Base-by-base conservation (phyloP, 805 yeast species). In the Candida ficus region DNA sequence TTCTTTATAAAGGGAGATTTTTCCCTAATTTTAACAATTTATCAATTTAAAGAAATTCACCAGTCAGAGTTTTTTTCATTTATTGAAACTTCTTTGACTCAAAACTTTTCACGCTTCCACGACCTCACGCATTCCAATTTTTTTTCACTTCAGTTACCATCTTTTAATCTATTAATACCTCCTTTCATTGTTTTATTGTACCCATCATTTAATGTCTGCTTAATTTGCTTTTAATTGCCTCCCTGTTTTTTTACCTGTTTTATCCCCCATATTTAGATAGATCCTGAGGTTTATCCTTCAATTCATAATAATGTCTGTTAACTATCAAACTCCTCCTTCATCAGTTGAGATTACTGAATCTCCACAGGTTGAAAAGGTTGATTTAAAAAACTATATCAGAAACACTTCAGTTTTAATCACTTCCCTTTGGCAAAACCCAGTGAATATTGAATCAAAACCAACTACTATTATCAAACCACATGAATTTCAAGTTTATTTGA, bases 401-500 rank as follows among this genome's bases (percentile, higher is more conserved):
- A 43, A 46, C 17, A 38, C 51, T 3, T 42, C 57, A 2, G 25
- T 27, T 21, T 38, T 47, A 12, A 39, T 53, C 33, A 23, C 31
- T 12, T 47, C 55, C 3, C 42, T 49, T 18, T 54, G 57, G 57
- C 44, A 41, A 25, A 35, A 39, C 21, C 43, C 50, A 19, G 16
- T 32, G 30, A 33, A 17, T 20, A n/a, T 9, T 26, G 17, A 8
- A 14, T 25, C 36, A 16, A 28, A 19, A 14, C 18, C 27, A 21
- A 34, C 23, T 10, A 17, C 33, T n/a, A n/a, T 20, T 7, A 20
- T 28, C n/a, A 28, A 14, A 18, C 36, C 33, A 5, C 27, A 22
- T 9, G 39, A 37, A n/a, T 46, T 33, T 29, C 42, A 47, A 20
- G 11, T 5, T 6, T 72, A 61, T 42, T 53, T 73, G 34, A 60